phyloP scores from a whole-genome alignment of 2,329 filamentous ascomycete genomes.

The Botrytis cinerea region DNA sequence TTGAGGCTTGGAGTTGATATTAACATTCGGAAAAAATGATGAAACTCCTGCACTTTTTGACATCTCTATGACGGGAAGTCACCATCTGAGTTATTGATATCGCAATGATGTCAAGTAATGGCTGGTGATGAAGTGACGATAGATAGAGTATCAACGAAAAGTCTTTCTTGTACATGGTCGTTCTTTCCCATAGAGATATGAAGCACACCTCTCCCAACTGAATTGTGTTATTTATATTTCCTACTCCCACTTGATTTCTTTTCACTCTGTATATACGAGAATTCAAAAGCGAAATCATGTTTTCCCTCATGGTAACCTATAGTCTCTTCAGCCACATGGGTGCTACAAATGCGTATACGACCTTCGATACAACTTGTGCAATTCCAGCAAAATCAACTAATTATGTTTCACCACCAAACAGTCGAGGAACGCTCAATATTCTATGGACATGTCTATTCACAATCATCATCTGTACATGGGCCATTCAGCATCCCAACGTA shows the following conservation, averaged over 20 bases:
- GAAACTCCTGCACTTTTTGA: neutral
- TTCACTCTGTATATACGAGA: neutral
- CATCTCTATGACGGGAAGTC: neutral
- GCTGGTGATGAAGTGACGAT: neutral
- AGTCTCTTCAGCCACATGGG: neutral
- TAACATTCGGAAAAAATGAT: no score
- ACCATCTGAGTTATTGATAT: neutral
- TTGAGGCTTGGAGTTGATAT: neutral
- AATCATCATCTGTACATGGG: constrained; percentile 30
- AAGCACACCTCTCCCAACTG: no score
- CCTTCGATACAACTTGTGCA: constrained; percentile 12
- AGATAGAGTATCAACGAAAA: neutral
- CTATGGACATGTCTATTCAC: constrained; percentile 32
- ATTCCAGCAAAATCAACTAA: constrained; percentile 9
- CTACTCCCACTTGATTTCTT: neutral
- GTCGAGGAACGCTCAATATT: constrained; percentile 33
- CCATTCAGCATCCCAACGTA: constrained; percentile 34
- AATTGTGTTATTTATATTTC: neutral
- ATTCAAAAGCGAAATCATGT: neutral
- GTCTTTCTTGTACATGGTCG: neutral
- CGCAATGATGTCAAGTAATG: neutral
- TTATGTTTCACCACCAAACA: constrained; percentile 27
- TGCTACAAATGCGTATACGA: constrained; percentile 7
- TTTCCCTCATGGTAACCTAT: neutral
- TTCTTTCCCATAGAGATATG: neutral